Evolutionary conservation across 108 stramenopile species (phyloP), one percentile per base, ranked within the genome.

Genomic region (Nitzschia sp.): DNA sequence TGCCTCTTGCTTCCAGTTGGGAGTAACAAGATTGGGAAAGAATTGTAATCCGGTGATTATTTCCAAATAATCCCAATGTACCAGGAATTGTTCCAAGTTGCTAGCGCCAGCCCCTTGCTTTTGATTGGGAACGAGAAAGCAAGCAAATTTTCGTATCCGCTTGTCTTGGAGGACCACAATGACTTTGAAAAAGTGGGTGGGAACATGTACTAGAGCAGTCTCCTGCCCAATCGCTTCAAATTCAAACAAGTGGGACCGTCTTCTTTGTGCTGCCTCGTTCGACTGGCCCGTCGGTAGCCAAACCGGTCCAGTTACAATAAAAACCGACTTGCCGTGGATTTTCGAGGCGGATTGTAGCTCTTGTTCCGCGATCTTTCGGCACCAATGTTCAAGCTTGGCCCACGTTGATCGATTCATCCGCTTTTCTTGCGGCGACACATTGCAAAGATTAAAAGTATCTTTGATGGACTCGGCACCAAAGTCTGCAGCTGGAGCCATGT

Each of bases 161-260:
- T 23, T 23, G 13, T 28, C 32, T 9, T 24, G 38, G 15, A 69
- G 38, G 17, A 82, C 63, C 1, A 70, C 78, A 15, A 91, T 58
- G 9, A 93, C 68, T 66, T 93, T 93, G 75, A 82, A 93, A 55
- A 93, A 90, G 55, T 93, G 92, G 6, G 92, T 89, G 27, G 92
- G 92, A 8, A 93, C 92, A 19, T 75, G 64, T n/a, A 93, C 66
- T 17, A 90, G 45, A 0, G 79, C 68, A 11, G 84, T 83, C 2
- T 81, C 80, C 31, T 59, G 53, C 9, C 92, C 92, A 38, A 93
- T 76, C 0, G 77, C 87, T 27, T 48, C 34, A 65, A 79, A 85
- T 2, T 66, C 56, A 74, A 74, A 90, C 49, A 76, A 56, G 73
- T 77, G 86, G 23, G 27, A 8, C n/a, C 24, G 11, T 5, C 23